phyloP scores from a whole-genome alignment of 192 early-diverging fungal species.

The Coemansia sp. region DNA sequence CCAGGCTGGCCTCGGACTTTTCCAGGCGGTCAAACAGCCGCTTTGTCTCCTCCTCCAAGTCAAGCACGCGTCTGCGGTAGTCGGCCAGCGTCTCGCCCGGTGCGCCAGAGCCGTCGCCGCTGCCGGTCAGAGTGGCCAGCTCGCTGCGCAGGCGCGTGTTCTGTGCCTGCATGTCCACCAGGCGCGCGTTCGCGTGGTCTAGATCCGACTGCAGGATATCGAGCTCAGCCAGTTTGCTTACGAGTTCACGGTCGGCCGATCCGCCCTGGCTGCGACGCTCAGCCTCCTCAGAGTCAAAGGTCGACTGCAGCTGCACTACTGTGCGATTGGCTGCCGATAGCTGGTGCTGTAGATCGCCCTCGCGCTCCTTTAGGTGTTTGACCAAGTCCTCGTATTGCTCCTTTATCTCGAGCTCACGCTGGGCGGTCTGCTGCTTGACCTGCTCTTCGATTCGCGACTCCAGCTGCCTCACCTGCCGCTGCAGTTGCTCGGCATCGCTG shows the following conservation, averaged over 20 bases:
- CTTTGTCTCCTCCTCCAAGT: slow-evolving; percentile 33
- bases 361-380: slow-evolving; percentile 75
- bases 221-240: slow-evolving; percentile 77
- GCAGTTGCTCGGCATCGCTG: slow-evolving; percentile 8
- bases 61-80: slow-evolving; percentile 26
- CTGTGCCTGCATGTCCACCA: slow-evolving; percentile 64
- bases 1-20: slow-evolving; percentile 33
- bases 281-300: slow-evolving; percentile 71
- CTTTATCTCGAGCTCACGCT: slow-evolving; percentile 71
- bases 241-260: slow-evolving; percentile 72
- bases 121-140: slow-evolving; percentile 31
- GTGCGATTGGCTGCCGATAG: slow-evolving; percentile 75
- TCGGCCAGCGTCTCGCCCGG: slow-evolving; percentile 36
- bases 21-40: slow-evolving; percentile 28
- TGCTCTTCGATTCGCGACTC: slow-evolving; percentile 58
- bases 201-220: slow-evolving; percentile 84
- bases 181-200: slow-evolving; percentile 71
- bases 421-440: slow-evolving; percentile 61
- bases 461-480: slow-evolving; percentile 1
- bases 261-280: slow-evolving; percentile 59
- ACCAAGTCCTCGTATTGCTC: slow-evolving; percentile 78
- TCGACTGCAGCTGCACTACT: slow-evolving; percentile 61
- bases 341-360: slow-evolving; percentile 77
- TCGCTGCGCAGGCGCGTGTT: slow-evolving; percentile 57
- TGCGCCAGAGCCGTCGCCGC: not conserved